Evolutionary conservation across 768 basidiomycete genomes (phyloP), one percentile per base, ranked within the genome.

Genomic region (Pisolithus tinctorius): DNA sequence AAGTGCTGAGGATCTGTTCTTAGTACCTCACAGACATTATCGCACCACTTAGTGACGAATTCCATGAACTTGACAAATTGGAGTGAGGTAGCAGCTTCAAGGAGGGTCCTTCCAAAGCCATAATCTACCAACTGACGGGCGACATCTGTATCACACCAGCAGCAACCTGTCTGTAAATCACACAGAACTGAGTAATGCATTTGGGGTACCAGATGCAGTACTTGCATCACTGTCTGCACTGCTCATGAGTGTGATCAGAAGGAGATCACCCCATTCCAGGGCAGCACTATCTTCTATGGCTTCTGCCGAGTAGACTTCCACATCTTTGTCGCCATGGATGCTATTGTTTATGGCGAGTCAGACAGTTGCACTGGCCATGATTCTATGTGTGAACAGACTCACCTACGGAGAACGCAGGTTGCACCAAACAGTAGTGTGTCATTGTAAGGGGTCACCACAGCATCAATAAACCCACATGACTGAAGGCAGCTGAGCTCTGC

Each of bases 371-470:
- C 9, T 10, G 11, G 30, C 30, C 11, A 31, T n/a, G n/a, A n/a
- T n/a, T n/a, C 30, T 9, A 31, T 10, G 9, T 10, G 30, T 27
- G 27, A 4, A 13, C 13, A 5, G 14, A 13, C 53, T 40, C 34
- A 55, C 50, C 49, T 30, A n/a, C 17, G 17, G 27, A 51, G 11
- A 11, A 55, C 45, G 11, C 44, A 29, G 3, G 13, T 36, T 0
- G 25, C 45, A 37, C 53, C 50, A 43, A 55, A 55, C 14, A 55
- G 6, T 8, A 54, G 37, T 4, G 49, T 29, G 34, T 54, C 44
- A 2, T 37, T 42, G 8, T 55, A 45, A 6, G 20, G 30, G 16
- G 34, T 51, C 20, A 47, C 23, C 1, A 51, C 45, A 1, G 44
- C 39, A 9, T 47, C 9, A 23, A 55, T 42, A 29, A 31, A 27